phyloP scores from a whole-genome alignment of 2,329 filamentous ascomycete species.

The Diatrype stigma region DNA sequence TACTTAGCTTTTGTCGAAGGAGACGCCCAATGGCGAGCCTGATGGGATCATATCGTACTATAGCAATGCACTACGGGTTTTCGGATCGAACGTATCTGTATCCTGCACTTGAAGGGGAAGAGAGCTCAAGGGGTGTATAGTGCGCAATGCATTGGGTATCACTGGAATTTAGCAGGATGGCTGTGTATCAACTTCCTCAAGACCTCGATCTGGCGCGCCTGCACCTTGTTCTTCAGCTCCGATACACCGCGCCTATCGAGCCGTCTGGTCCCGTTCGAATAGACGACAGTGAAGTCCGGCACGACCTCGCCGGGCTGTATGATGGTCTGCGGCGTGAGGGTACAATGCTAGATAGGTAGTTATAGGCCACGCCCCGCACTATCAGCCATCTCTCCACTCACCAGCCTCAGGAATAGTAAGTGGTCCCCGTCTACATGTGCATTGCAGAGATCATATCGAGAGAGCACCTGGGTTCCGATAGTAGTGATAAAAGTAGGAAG shows the following conservation, averaged over 20 bases:
- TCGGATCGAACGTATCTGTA: background rate
- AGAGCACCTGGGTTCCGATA: too few species aligned
- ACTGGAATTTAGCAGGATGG: slow-evolving; percentile 50
- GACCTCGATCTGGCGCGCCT: slow-evolving; percentile 65
- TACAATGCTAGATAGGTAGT: slow-evolving; percentile 52
- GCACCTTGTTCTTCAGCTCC: slow-evolving; percentile 58
- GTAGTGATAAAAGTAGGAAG: too few species aligned
- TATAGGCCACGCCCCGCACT: too few species aligned
- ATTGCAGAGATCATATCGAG: too few species aligned
- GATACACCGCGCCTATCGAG: slow-evolving; percentile 57
- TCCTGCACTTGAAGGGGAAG: too few species aligned
- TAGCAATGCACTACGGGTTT: too few species aligned
- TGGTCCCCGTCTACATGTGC: too few species aligned
- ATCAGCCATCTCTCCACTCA: too few species aligned
- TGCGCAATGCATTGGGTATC: slow-evolving; percentile 9
- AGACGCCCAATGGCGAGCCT: too few species aligned
- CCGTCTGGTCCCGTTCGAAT: slow-evolving; percentile 57
- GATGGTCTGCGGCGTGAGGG: slow-evolving; percentile 60
- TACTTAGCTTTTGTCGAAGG: too few species aligned
- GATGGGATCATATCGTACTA: too few species aligned
- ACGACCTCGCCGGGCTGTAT: slow-evolving; percentile 55
- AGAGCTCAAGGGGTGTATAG: background rate
- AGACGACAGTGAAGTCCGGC: slow-evolving; percentile 66
- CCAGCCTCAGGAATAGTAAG: too few species aligned
- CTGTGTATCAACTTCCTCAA: slow-evolving; percentile 63